Conservation (phyloP, 2,329 filamentous ascomycete genomes). For the Scopulariopsis brevicaulis region DNA sequence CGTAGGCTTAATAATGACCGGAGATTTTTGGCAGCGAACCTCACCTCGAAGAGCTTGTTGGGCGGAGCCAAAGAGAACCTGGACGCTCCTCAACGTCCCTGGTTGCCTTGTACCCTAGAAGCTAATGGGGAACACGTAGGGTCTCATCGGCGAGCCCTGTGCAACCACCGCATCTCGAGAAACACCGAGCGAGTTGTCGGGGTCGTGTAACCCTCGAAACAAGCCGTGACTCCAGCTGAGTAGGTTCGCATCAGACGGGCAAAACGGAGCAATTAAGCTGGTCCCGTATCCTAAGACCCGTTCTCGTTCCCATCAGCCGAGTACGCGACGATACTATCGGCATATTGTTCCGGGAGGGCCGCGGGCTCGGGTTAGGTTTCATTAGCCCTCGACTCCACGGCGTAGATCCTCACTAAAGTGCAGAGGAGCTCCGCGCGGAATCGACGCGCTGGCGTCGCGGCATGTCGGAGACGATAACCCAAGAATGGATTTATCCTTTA, state of each 20-base stretch:
- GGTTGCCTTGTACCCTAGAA: background rate
- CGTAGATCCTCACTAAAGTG: background rate
- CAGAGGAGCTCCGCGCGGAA: background rate
- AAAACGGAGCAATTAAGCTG: too few relatives aligned
- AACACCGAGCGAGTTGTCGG: background rate
- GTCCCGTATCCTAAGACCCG: too few relatives aligned
- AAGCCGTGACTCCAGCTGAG: background rate
- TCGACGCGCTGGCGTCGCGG: background rate
- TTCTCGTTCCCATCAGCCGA: too few relatives aligned
- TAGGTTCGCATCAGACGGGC: background rate
- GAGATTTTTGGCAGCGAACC: too few relatives aligned
- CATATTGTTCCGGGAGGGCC: background rate
- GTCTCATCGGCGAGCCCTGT: background rate
- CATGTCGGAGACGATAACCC: background rate
- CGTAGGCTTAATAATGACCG: too few relatives aligned
- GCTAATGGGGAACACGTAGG: background rate
- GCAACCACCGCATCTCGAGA: background rate
- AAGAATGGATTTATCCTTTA: background rate
- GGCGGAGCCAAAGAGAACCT: too few relatives aligned
- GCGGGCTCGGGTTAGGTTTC: background rate
- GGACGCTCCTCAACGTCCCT: too few relatives aligned
- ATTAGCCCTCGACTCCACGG: background rate
- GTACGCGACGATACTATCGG: background rate
- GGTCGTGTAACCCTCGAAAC: background rate
- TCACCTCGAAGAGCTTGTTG: too few relatives aligned